These are phyloP conservation scores for Meyerozyma smithsonii DNA, from an alignment of 1,139 yeast genomes.

Conservation along the genomic window DNA sequence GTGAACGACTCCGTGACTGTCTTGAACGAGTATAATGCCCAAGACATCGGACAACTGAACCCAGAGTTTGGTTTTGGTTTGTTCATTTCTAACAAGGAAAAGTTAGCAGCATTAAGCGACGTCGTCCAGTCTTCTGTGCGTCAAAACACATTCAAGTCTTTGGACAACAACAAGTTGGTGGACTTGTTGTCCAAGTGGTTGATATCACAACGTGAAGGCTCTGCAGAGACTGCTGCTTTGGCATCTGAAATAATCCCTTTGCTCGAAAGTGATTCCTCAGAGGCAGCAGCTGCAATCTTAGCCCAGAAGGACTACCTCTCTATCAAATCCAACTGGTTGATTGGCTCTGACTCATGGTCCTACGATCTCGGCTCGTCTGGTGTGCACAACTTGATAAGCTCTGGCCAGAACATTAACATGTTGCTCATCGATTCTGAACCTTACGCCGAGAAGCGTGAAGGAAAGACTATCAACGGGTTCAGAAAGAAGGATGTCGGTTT, in stretches of 20 bases:
- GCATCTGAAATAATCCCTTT: constrained; percentile 34
- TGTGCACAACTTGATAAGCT: constrained; percentile 76
- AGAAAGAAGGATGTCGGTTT: constrained; percentile 93
- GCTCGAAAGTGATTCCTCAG: constrained; percentile 39
- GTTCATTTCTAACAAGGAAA: constrained; percentile 51
- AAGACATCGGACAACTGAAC: constrained; percentile 40
- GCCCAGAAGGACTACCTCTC: constrained; percentile 41
- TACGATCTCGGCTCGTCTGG: constrained; percentile 91
- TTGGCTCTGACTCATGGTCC: constrained; percentile 96
- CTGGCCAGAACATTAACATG: constrained; percentile 77
- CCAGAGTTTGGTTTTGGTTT: constrained; percentile 92
- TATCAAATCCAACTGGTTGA: constrained; percentile 65
- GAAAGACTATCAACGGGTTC: constrained; percentile 27
- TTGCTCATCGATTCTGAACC: constrained; percentile 91
- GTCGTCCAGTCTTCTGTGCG: constrained; percentile 50
- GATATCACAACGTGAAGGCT: constrained; percentile 33
- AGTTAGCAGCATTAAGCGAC: constrained; percentile 42
- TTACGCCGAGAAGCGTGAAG: constrained; percentile 37
- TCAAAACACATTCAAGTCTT: constrained; percentile 41
- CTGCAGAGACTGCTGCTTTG: constrained; percentile 15
- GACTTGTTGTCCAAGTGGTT: constrained; percentile 70
- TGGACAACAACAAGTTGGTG: constrained; percentile 45
- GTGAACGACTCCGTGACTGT: constrained; percentile 52
- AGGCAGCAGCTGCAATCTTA: constrained; percentile 41
- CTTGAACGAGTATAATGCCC: constrained; percentile 45